Evolutionary conservation across 1,284 basidiomycete species (phyloP).

Genomic region (Sporisorium sorghi): DNA sequence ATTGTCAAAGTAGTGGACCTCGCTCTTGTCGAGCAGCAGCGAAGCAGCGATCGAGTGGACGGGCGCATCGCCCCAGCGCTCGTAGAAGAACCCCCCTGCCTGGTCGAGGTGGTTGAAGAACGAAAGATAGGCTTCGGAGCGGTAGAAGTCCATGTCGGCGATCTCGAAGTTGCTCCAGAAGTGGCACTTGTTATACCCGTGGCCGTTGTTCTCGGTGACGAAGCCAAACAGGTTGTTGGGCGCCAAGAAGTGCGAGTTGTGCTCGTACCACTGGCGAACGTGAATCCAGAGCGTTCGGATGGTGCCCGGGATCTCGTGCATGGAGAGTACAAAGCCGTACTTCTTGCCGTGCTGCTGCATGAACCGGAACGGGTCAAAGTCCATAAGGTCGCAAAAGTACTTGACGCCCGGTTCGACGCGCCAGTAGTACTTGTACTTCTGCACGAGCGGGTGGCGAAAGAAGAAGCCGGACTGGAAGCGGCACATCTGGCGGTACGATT

Average conservation of each 20-base stretch:
- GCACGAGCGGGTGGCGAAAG: slow-evolving; percentile 70
- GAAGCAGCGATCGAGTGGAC: slow-evolving; percentile 68
- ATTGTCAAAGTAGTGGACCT: slow-evolving; percentile 63
- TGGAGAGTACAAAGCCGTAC: slow-evolving; percentile 80
- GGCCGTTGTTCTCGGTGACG: slow-evolving; percentile 78
- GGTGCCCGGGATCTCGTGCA: slow-evolving; percentile 82
- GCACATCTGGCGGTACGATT: slow-evolving; percentile 76
- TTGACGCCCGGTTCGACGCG: slow-evolving; percentile 81
- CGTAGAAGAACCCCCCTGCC: slow-evolving; percentile 75
- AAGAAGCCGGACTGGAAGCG: slow-evolving; percentile 90
- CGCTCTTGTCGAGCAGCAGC: slow-evolving; percentile 54
- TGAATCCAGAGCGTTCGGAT: slow-evolving; percentile 81
- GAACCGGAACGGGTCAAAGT: slow-evolving; percentile 84
- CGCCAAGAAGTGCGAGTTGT: slow-evolving; percentile 78
- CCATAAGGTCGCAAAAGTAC: slow-evolving; percentile 79
- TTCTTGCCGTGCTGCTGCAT: slow-evolving; percentile 83
- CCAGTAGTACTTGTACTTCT: slow-evolving; percentile 92
- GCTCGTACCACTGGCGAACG: slow-evolving; percentile 77
- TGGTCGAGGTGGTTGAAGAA: slow-evolving; percentile 83
- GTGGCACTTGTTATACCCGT: slow-evolving; percentile 77
- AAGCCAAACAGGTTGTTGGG: slow-evolving; percentile 80
- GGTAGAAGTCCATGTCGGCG: slow-evolving; percentile 79
- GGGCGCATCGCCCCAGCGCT: slow-evolving; percentile 85
- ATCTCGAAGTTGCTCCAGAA: slow-evolving; percentile 79
- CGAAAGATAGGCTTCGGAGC: slow-evolving; percentile 79